Base-by-base conservation (phyloP, 176 grass and related monocot species). In the Oryza glumipatula region DNA sequence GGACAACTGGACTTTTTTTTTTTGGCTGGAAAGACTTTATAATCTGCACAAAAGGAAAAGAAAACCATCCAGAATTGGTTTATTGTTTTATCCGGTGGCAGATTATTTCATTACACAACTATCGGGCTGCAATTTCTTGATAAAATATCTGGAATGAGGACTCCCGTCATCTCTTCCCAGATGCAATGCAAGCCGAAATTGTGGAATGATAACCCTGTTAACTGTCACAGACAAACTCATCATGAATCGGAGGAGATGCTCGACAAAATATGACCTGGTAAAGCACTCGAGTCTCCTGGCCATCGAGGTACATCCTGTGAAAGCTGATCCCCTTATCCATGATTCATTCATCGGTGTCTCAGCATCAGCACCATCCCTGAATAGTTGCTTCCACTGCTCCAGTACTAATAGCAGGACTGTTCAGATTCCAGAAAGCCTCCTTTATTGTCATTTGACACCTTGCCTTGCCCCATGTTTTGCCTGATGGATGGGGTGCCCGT, bases 271-370 rank as follows among this genome's bases (percentile, higher is more conserved):
- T 63, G 61, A 67, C n/a, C 36, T 61, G 43, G 58, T 23, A 60
- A 60, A 39, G 46, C 80, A 76, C 63, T 73, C 11, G 56, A 61
- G 35, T 33, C 48, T 49, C 52, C 56, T 86, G 58, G 8, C 21
- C 58, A 10, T n/a, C 63, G 47, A 11, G 26, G 72, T 87, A 65
- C 76, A 61, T 52, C 43, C 22, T 46, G 74, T 65, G 76, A 21
- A 49, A 76, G 49, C 46, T 21, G 65, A 43, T 63, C 61, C 61
- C 76, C 66, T 14, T 7, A 65, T 28, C 68, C 80, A 83, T 26
- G 79, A 79, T 79, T 47, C 24, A 67, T 82, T 11, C 78, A 38
- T 73, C 56, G n/a, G 72, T 47, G 78, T 83, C 84, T 68, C 84
- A 32, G 38, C 56, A 73, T 74, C 73, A 86, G 58, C 74, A 49